Percentiles rank a stretch among this genome's conserved stretches.
Evolutionary conservation across 2,329 filamentous ascomycete genomes (phyloP).

Genomic region (Metarhizium guizhouense): DNA sequence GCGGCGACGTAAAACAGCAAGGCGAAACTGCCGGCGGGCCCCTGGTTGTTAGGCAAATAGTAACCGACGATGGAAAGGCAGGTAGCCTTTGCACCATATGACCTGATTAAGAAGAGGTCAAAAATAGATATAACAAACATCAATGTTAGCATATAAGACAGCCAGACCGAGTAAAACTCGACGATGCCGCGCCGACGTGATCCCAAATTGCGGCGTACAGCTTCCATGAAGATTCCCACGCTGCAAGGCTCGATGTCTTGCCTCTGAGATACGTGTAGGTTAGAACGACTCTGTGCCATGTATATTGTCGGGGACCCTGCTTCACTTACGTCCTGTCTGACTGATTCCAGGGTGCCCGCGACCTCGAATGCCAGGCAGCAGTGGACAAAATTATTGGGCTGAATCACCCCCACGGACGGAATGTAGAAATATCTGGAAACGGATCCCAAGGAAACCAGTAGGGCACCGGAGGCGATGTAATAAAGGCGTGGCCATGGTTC

Average conservation of each 20-base stretch:
- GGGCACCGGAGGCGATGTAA: neutral
- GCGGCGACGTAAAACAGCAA: neutral
- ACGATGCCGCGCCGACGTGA: neutral
- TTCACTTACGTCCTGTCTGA: slow-evolving; percentile 1
- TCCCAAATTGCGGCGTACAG: neutral
- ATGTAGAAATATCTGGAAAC: neutral
- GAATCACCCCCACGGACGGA: neutral
- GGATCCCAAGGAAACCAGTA: neutral
- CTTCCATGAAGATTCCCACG: neutral
- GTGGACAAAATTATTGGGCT: neutral
- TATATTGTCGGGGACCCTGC: neutral
- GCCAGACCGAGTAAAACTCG: neutral
- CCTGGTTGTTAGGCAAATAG: neutral
- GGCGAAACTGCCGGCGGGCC: neutral
- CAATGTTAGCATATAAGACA: neutral
- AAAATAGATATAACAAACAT: neutral
- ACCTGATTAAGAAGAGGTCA: neutral
- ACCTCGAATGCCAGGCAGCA: neutral
- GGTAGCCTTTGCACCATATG: neutral
- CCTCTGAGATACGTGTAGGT: neutral
- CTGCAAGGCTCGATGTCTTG: slow-evolving; percentile 1
- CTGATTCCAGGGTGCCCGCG: neutral
- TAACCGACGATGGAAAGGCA: neutral
- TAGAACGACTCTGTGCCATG: neutral
- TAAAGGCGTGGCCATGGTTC: slow-evolving; percentile 2